Evolutionary conservation across 306 rosid species (phyloP).

Genomic region (Vigna hirtella): DNA sequence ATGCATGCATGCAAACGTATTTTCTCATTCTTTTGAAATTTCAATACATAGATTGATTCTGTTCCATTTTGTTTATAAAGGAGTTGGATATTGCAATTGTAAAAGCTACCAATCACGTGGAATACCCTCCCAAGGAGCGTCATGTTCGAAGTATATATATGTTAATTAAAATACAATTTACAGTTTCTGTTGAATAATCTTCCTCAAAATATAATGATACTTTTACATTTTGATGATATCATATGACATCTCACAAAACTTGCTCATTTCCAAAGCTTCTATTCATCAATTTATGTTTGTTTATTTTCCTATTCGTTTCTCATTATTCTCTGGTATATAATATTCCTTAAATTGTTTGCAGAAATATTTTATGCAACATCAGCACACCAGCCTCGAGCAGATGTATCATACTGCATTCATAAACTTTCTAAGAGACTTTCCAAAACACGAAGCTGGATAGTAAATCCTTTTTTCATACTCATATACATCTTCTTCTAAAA

Average conservation of each 20-base stretch:
- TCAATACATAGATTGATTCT: neutral
- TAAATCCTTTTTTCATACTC: constrained; percentile 48
- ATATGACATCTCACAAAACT: neutral
- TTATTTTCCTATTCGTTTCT: neutral
- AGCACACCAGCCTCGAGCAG: constrained; percentile 85
- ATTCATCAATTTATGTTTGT: constrained; percentile 5
- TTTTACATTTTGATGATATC: constrained; percentile 15
- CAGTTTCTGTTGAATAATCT: neutral
- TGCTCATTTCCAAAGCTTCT: neutral
- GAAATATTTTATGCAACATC: constrained; percentile 88
- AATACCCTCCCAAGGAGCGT: constrained; percentile 95
- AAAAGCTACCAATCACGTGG: constrained; percentile 95
- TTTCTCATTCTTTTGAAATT: neutral
- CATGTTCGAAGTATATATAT: constrained; percentile 77
- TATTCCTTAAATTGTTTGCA: constrained; percentile 42
- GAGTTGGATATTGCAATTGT: constrained; percentile 96
- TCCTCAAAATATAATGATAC: neutral
- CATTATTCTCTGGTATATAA: neutral
- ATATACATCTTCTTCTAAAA: neutral
- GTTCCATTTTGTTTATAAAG: constrained; percentile 50
- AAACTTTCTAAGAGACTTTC: constrained; percentile 81
- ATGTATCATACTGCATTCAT: constrained; percentile 95
- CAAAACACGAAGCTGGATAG: constrained; percentile 90
- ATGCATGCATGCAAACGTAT: neutral
- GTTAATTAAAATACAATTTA: constrained; percentile 42